These are phyloP conservation scores for Metrosideros polymorpha DNA, from an alignment of 441 rosid genomes.

Conservation along the genomic window DNA sequence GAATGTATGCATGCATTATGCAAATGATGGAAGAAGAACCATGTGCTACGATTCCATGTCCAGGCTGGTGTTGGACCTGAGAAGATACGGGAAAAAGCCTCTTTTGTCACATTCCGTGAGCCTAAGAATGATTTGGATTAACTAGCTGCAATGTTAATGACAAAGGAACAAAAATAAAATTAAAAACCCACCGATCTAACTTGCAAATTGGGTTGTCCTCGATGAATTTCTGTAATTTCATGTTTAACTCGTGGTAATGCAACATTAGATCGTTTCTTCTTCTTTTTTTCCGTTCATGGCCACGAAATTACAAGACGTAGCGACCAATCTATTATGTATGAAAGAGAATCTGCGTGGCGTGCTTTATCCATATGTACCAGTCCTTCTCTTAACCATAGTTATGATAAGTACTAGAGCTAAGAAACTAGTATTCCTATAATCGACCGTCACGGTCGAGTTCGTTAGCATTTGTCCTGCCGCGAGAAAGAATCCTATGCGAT, in stretches of 20 bases:
- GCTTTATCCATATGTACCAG: not conserved
- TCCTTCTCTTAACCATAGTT: not conserved
- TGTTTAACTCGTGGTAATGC: not conserved
- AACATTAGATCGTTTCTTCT: not conserved
- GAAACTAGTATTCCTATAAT: not conserved
- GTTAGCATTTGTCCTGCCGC: not conserved
- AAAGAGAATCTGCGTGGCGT: not conserved
- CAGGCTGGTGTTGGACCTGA: not conserved
- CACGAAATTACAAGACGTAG: not conserved
- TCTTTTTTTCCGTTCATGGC: not conserved
- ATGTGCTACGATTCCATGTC: not conserved
- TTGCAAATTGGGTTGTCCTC: not conserved
- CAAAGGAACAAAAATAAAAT: not conserved
- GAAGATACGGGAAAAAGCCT: not conserved
- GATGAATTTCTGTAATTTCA: not conserved
- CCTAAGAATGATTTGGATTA: not conserved
- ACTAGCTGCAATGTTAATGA: not conserved
- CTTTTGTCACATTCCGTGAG: not conserved
- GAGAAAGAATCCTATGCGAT: not conserved
- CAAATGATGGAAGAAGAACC: not conserved
- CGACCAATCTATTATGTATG: accelerated
- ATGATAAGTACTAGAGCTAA: not conserved
- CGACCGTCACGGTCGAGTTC: not conserved
- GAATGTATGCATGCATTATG: not conserved
- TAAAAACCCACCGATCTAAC: not conserved